Conservation (phyloP, 2,329 filamentous ascomycete genomes). For the Sphaerulina musiva region DNA sequence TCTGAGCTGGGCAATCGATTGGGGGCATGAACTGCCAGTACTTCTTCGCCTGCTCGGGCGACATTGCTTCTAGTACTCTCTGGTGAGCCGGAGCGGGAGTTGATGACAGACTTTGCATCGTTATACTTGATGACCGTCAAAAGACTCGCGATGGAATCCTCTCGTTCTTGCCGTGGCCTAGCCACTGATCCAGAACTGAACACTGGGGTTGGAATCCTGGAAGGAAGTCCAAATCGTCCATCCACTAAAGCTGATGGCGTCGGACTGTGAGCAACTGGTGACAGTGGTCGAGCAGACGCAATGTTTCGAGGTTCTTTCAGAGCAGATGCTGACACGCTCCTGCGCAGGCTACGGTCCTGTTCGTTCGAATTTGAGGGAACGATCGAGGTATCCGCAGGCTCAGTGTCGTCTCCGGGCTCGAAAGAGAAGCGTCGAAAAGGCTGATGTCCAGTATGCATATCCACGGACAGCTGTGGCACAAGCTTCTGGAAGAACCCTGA, state of each 20-base stretch:
- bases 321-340: conserved; percentile 23
- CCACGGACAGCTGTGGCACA: conserved; percentile 24
- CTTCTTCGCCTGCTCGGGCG: not conserved
- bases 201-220: conserved; percentile 42
- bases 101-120: conserved; percentile 22
- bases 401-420: conserved; percentile 38
- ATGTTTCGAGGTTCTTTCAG: conserved; percentile 12
- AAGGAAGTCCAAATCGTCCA: conserved; percentile 21
- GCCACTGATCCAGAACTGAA: conserved; percentile 28
- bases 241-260: conserved; percentile 15
- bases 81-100: conserved; percentile 25
- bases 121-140: conserved; percentile 28
- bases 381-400: conserved; percentile 5
- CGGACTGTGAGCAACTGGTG: conserved; percentile 24
- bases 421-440: conserved; percentile 38
- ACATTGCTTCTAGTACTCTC: conserved; percentile 16
- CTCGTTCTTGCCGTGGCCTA: conserved; percentile 35
- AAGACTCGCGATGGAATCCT: conserved; percentile 36
- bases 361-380: not conserved
- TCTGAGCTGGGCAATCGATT: conserved; percentile 1
- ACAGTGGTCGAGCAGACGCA: conserved; percentile 9
- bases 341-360: conserved; percentile 20
- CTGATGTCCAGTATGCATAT: conserved; percentile 6
- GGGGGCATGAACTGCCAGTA: not conserved
- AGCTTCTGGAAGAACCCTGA: conserved; percentile 30